Base-by-base conservation (phyloP, 495 filamentous ascomycete species). In the Talaromyces proteolyticus region DNA sequence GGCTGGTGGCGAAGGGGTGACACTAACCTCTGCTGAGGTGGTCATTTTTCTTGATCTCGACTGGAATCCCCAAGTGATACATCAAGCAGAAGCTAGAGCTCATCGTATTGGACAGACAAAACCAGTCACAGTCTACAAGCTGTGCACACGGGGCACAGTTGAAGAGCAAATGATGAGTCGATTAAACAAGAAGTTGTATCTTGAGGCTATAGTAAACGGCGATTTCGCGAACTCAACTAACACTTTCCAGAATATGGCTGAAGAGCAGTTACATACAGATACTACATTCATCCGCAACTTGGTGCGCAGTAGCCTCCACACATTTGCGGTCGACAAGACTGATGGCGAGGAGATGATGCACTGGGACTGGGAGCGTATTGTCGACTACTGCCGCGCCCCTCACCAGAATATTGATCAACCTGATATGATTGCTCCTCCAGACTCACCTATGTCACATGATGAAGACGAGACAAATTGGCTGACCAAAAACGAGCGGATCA, bases 1-100 rank as follows among this genome's bases (percentile, higher is more conserved):
- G 29, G 81, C 84, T 19, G 83, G 84, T 19, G 81, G 84, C 0
- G 64, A 86, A 16, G 84, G 83, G 4, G 72, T 86, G 36, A 87
- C 85, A 52, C 62, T 86, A 0, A 74, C 78, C 3, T 67, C 74
- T 25, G 80, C 82, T 0, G 78, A 73, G 4, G 77, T 79, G 47
- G 79, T 86, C 1, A 67, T 86, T 14, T 81, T 87, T 55, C 59
- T 86, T 3, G 84, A 87, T 37, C 73, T 79, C 12, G 81, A 86
- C 51, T 86, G 80, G 80, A 86, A 86, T 37, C 84, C 83, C 0
- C 82, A 85, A 52, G 67, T 81, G 8, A 81, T 72, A 47, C 53
- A 78, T 3, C 81, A 85, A 52, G 81, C 81, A 0, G 79, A 83
- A 53, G 75, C 80, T 19, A 67, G 81, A 10, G 79, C 79, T 1